A percentile compares a stretch with the other conserved stretches of the same genome.
Evolutionary conservation across 768 basidiomycete genomes (phyloP).

Genomic region (Boletus eberwhitei): DNA sequence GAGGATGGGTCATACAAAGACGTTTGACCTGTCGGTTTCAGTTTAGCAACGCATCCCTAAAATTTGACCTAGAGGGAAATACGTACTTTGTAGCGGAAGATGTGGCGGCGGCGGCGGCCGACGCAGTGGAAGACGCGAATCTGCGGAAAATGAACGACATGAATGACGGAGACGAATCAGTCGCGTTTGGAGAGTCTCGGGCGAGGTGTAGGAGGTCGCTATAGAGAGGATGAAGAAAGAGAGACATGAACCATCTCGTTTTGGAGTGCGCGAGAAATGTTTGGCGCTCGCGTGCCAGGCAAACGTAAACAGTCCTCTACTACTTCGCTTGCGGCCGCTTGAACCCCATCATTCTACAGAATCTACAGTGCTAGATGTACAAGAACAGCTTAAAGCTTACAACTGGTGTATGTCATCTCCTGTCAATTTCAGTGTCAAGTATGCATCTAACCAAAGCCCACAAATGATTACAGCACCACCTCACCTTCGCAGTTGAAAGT

Average conservation of each 20-base stretch:
- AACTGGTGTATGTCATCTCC: background rate
- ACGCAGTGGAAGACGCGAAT: constrained; percentile 48
- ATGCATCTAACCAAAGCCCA: background rate
- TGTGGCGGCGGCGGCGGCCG: constrained; percentile 17
- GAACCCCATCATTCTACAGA: background rate
- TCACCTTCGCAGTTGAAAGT: background rate
- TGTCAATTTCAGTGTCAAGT: background rate
- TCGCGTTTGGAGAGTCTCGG: constrained; percentile 7
- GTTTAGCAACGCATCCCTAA: background rate
- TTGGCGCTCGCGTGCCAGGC: background rate
- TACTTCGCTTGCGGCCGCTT: no score
- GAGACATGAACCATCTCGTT: constrained; percentile 8
- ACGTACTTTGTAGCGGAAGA: constrained; percentile 18
- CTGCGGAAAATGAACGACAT: constrained; percentile 53
- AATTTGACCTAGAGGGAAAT: background rate
- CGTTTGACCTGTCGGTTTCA: constrained; percentile 12
- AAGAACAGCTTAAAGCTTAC: background rate
- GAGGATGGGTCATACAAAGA: constrained; percentile 32
- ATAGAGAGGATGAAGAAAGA: constrained; percentile 26
- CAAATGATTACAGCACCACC: no score
- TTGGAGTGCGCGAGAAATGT: background rate
- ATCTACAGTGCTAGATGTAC: background rate
- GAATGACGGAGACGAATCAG: constrained; percentile 18
- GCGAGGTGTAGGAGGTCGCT: constrained; percentile 19
- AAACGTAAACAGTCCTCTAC: background rate